Percentiles rank a stretch among this genome's conserved stretches.
phyloP scores from a whole-genome alignment of 2,329 filamentous ascomycete species.

The Domatiomyces globalis region DNA sequence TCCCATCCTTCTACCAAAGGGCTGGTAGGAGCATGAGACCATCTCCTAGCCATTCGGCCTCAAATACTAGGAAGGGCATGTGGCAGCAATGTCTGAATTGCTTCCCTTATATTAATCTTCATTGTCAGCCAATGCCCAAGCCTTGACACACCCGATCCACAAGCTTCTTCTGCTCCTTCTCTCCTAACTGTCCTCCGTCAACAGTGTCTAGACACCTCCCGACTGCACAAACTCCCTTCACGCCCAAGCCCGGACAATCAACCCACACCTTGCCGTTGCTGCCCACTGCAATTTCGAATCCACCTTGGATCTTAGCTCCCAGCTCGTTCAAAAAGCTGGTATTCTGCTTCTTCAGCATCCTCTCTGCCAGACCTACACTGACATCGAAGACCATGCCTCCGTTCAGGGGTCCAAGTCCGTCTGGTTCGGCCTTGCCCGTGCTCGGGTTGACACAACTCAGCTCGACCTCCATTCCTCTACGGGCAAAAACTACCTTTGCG shows the following conservation, averaged over 20 bases:
- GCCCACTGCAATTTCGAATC: slow-evolving; percentile 87
- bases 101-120: not conserved
- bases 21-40: not conserved
- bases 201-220: slow-evolving; percentile 58
- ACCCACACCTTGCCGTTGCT: slow-evolving; percentile 91
- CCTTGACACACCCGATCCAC: slow-evolving; percentile 30
- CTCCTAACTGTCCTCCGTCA: slow-evolving; percentile 40
- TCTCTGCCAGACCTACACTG: slow-evolving; percentile 65
- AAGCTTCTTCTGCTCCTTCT: slow-evolving; percentile 33
- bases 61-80: not conserved
- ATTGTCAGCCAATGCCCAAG: slow-evolving; percentile 20
- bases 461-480: slow-evolving; percentile 66
- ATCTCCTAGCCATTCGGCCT: not conserved
- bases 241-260: slow-evolving; percentile 50
- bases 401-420: slow-evolving; percentile 69
- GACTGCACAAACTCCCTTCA: slow-evolving; percentile 60
- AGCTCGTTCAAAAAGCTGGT: slow-evolving; percentile 67
- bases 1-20: not conserved
- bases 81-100: not conserved
- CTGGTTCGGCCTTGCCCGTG: slow-evolving; percentile 75
- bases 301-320: slow-evolving; percentile 53
- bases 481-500: slow-evolving; percentile 63
- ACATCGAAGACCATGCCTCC: slow-evolving; percentile 79
- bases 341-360: slow-evolving; percentile 52
- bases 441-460: slow-evolving; percentile 75